These are phyloP conservation scores for Hypoxylon sp. DNA, from an alignment of 2,329 filamentous ascomycete genomes.

Conservation along the genomic window DNA sequence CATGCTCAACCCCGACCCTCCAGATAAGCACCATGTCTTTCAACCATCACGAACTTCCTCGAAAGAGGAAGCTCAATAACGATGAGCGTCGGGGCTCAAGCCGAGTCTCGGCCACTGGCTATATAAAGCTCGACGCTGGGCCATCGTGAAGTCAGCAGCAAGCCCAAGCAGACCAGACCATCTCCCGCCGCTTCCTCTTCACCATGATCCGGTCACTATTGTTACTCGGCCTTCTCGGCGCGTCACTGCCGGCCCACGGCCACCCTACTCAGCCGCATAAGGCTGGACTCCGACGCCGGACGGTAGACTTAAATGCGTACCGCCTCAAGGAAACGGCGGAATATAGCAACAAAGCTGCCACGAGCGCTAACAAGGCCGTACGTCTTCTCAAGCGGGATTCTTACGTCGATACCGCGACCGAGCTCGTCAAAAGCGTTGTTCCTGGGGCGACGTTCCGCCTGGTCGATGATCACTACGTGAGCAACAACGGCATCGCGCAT, in stretches of 20 bases:
- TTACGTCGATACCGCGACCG: slow-evolving; percentile 62
- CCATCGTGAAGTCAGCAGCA: slow-evolving; percentile 36
- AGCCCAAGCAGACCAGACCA: slow-evolving; percentile 43
- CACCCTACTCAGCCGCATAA: slow-evolving; percentile 50
- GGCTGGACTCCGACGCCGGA: slow-evolving; percentile 52
- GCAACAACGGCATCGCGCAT: slow-evolving; percentile 69
- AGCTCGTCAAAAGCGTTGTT: slow-evolving; percentile 58
- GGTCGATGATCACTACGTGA: slow-evolving; percentile 67
- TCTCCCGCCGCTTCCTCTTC: slow-evolving; percentile 32
- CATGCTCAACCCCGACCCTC: slow-evolving; percentile 24
- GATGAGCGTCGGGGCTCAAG: not conserved
- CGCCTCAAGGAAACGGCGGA: slow-evolving; percentile 51
- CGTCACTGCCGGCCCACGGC: slow-evolving; percentile 50
- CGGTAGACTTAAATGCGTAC: slow-evolving; percentile 55
- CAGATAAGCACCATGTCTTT: slow-evolving; percentile 43
- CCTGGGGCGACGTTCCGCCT: slow-evolving; percentile 64
- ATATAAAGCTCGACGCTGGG: slow-evolving; percentile 46
- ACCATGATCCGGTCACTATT: slow-evolving; percentile 53
- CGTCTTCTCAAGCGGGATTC: slow-evolving; percentile 52
- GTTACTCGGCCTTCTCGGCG: slow-evolving; percentile 55
- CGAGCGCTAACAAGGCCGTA: slow-evolving; percentile 46
- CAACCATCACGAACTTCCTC: slow-evolving; percentile 46
- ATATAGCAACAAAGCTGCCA: slow-evolving; percentile 53
- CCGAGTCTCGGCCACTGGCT: slow-evolving; percentile 23
- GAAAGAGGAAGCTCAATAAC: slow-evolving; percentile 52